Percentiles rank a stretch among this genome's conserved stretches.
Conservation (phyloP, 306 rosid species). For the Trifolium subterraneum region DNA sequence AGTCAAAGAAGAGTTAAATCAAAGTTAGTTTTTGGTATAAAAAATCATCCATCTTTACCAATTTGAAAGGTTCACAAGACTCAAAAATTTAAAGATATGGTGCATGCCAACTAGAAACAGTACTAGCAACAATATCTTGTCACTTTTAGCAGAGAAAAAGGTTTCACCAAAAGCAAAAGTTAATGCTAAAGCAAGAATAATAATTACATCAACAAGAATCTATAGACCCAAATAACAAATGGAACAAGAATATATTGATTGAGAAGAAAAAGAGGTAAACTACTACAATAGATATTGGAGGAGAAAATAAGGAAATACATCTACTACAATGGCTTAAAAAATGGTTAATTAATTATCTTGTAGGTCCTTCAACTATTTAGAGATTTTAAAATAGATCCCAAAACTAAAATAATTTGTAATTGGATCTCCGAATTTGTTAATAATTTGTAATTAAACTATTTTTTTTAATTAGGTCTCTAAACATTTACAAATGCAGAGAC, state of each 20-base stretch:
- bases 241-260: conserved; percentile 32
- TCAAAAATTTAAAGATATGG: conserved; percentile 22
- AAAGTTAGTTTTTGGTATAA: conserved; percentile 24
- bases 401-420: background rate
- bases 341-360: background rate
- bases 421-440: background rate
- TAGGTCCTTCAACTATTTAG: background rate
- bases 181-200: conserved; percentile 48
- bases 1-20: conserved; percentile 13
- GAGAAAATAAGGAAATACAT: conserved; percentile 6
- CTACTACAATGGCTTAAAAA: too few species aligned
- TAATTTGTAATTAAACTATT: background rate
- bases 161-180: conserved; percentile 55
- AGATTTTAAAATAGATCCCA: background rate
- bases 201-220: conserved; percentile 60
- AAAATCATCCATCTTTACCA: conserved; percentile 29
- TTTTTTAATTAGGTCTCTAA: background rate
- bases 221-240: conserved; percentile 47
- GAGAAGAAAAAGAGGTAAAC: conserved; percentile 15
- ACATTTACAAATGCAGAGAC: too few species aligned
- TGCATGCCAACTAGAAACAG: conserved; percentile 44
- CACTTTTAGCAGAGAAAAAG: conserved; percentile 44
- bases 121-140: conserved; percentile 40
- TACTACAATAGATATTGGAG: conserved; percentile 31
- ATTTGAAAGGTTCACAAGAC: conserved; percentile 43